Evolutionary conservation across 768 basidiomycete species (phyloP), one percentile per base, ranked within the genome.

Genomic region (Panus rudis): DNA sequence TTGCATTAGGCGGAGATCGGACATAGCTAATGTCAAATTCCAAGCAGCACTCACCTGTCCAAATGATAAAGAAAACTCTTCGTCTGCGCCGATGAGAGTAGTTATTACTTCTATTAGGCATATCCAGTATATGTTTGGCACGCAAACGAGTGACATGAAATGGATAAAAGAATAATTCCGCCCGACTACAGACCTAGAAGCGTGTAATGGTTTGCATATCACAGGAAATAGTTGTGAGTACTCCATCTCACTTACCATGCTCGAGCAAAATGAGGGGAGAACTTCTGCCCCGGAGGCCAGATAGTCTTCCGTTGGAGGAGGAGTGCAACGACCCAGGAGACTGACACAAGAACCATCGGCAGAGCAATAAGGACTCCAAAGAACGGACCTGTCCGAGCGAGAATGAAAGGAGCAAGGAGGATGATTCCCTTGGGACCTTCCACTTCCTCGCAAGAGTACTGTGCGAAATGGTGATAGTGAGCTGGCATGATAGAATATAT

Each of bases 111-210:
- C 33, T 8, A 35, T 7, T 7, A 17, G n/a, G 6, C 4, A 8
- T 14, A 43, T 16, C 42, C 42, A 43, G 16, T 43, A 43, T 7
- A 16, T 3, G 2, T 14, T 20, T 5, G 42, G 42, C 3, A 43
- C 2, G 4, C 21, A n/a, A 19, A 43, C 12, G 7, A 35, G n/a
- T 5, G 27, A 20, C 3, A 39, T 14, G 31, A 43, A 43, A 13
- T 35, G 42, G 17, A 43, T 17, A 32, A 43, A 43, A 14, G 42
- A 33, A 20, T 33, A 43, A 13, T 43, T 6, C n/a, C 16, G 16
- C 10, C n/a, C 31, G 13, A 28, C 19, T 17, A 11, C 13, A 5
- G 21, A 20, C 42, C 42, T 43, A 17, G n/a, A 7, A 35, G 10
- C 10, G 28, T 30, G 28, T 16, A 10, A 30, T 30, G 28, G 10